Conservation (phyloP, 2,329 filamentous ascomycete species). For the Trichoderma sp. region DNA sequence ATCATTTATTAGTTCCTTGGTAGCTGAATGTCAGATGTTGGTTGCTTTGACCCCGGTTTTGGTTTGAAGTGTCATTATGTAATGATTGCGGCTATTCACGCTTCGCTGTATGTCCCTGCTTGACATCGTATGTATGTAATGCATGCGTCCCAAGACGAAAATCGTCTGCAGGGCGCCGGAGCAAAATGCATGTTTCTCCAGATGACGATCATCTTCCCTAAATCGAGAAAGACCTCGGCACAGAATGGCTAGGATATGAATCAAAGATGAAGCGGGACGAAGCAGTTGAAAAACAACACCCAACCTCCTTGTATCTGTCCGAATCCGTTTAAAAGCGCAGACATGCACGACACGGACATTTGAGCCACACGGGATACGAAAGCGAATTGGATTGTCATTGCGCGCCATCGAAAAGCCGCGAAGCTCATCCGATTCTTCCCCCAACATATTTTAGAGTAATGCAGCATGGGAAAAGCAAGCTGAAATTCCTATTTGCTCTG, state of each 20-base stretch:
- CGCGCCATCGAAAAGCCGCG: not conserved
- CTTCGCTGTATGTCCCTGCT: too few relatives aligned
- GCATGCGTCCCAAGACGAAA: not conserved
- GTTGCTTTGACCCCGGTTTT: not conserved
- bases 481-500: not conserved
- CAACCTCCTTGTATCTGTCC: not conserved
- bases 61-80: not conserved
- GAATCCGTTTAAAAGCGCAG: not conserved
- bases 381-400: not conserved
- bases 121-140: slow-evolving; percentile 1
- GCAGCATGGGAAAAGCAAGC: not conserved
- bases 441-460: not conserved
- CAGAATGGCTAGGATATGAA: not conserved
- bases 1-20: not conserved
- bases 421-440: not conserved
- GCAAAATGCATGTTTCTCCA: not conserved
- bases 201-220: not conserved
- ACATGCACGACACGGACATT: not conserved
- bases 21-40: not conserved
- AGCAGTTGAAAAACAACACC: not conserved
- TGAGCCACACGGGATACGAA: not conserved
- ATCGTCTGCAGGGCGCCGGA: not conserved
- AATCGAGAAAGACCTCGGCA: not conserved
- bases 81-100: not conserved
- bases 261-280: not conserved